Conservation (phyloP, 176 grass and related monocot species). For the Elaeis guineensis region DNA sequence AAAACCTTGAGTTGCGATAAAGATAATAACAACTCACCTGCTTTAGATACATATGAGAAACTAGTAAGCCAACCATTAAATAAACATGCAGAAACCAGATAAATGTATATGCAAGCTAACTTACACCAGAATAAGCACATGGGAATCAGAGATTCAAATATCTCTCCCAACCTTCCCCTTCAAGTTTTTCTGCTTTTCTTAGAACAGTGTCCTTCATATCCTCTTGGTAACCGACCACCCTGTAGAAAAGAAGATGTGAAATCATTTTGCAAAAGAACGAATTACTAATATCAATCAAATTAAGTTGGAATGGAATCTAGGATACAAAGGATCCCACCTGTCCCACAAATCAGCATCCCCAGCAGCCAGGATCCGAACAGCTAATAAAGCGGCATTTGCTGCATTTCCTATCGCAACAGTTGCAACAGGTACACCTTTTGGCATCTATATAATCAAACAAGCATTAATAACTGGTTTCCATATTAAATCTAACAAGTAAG, state of each 20-base stretch:
- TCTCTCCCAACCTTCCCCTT: constrained; percentile 50
- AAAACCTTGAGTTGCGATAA: no score
- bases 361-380: constrained; percentile 48
- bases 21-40: no score
- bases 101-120: no score
- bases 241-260: constrained; percentile 9
- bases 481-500: no score
- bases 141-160: constrained; percentile 35
- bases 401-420: constrained; percentile 72
- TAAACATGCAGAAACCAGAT: no score
- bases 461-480: no score
- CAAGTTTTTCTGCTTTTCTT: constrained; percentile 62
- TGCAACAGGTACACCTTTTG: constrained; percentile 81
- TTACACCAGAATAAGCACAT: no score
- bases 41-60: no score
- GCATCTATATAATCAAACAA: constrained; percentile 45
- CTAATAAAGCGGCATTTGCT: constrained; percentile 76
- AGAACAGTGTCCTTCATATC: constrained; percentile 53
- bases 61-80: no score
- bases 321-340: constrained; percentile 34
- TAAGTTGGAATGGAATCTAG: background rate
- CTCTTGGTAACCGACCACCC: constrained; percentile 46
- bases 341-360: constrained; percentile 56
- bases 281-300: background rate
- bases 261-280: background rate